phyloP scores from a whole-genome alignment of 208 protist genomes.

The Trypanosoma lewisi region DNA sequence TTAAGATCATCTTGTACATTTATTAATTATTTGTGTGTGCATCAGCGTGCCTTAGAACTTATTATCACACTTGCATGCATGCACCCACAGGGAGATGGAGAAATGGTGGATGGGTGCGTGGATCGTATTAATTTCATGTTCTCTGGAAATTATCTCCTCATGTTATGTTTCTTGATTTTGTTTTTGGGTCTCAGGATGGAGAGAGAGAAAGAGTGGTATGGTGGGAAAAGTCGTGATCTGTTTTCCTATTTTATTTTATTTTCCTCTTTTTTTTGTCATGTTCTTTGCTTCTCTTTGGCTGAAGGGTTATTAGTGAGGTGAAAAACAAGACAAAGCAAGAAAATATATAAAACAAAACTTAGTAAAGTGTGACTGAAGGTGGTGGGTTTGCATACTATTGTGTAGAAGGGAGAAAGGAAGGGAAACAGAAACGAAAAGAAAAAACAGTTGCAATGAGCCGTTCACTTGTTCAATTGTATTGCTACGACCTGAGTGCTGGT shows the following conservation, averaged over 20 bases:
- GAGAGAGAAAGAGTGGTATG: too few species aligned
- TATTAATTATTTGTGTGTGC: background rate
- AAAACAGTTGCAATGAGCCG: background rate
- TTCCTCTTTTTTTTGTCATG: slow-evolving; percentile 15
- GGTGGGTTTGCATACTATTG: background rate
- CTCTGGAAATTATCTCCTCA: slow-evolving; percentile 3
- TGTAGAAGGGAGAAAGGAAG: too few species aligned
- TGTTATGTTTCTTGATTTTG: slow-evolving; percentile 15
- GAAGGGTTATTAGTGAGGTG: background rate
- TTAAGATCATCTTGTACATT: slow-evolving; percentile 23
- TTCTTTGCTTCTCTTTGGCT: background rate
- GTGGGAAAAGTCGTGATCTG: background rate
- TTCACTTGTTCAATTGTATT: slow-evolving; percentile 74
- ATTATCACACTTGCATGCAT: background rate
- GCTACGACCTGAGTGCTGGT: slow-evolving; percentile 93
- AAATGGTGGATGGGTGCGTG: background rate
- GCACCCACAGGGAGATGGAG: background rate
- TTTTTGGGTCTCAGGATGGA: background rate
- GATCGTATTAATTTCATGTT: background rate
- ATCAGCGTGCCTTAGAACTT: background rate
- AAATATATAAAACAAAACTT: background rate
- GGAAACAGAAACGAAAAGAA: background rate
- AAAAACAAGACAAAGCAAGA: background rate
- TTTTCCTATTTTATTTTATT: slow-evolving; percentile 8
- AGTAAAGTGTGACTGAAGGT: background rate